Evolutionary conservation across 768 basidiomycete genomes (phyloP), one percentile per base, ranked within the genome.

Genomic region (Basidioascus undulatus): DNA sequence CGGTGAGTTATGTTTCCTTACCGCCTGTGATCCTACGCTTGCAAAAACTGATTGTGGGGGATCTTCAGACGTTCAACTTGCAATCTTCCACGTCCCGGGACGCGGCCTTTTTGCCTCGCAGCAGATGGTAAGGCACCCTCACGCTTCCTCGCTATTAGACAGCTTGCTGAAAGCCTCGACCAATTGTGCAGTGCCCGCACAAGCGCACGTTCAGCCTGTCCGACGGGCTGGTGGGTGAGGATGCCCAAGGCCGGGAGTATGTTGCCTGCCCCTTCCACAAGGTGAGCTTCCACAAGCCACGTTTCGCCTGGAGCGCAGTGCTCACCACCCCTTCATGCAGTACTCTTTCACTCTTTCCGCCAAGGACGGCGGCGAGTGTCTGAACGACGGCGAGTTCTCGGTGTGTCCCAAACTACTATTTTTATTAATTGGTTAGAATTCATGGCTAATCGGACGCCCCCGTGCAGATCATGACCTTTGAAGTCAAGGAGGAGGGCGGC

Each of bases 181-280:
- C 30, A 32, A n/a, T 10, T 10, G 11, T 32, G n/a, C 30, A n/a
- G 64, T 62, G 61, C 43, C 62, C 64, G 2, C 63, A 69, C 47
- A 63, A 63, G 48, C 65, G 69, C 4, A 74, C 76, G 0, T 74
- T 76, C 49, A 72, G 77, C 8, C 68, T 78, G 8, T 71, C 71
- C 24, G 69, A 76, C 28, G 60, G 60, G 15, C 66, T 80, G 40
- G 59, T 80, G 8, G 73, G 74, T 0, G 74, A 76, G 48, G 70
- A 71, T 37, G 53, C 62, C 16, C 56, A 65, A 7, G 36, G 44
- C 26, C 72, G 71, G 10, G 60, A 65, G 10, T 67, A 64, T 44
- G 60, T 64, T 39, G 67, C 65, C 5, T 61, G 70, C 25, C 24
- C 39, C 15, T 46, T 47, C 12, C 44, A 40, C 37, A 47, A 42